Evolutionary conservation across 2,329 filamentous ascomycete genomes (phyloP), one percentile per base, ranked within the genome.

Genomic region (Aulographum hederae): DNA sequence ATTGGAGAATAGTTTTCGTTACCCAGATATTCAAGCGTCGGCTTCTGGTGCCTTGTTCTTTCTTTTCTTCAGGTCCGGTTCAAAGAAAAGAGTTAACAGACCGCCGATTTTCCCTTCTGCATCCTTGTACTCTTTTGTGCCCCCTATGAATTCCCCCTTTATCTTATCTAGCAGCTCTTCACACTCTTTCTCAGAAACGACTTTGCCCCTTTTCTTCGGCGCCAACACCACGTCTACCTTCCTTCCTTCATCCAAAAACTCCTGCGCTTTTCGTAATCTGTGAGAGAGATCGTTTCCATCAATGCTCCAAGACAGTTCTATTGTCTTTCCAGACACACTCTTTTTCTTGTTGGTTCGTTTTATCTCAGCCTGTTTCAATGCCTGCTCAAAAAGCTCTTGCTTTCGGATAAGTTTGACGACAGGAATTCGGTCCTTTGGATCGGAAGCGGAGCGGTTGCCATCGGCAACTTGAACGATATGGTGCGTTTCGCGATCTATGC

Each of bases 381-480:
- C 21, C n/a, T 8, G 8, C 8, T 25, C 21, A n/a, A 8, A n/a
- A 8, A 25, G 21, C n/a, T 25, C 21, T 25, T 25, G 21, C 8
- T 25, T 8, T n/a, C 8, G n/a, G 21, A 25, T n/a, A 8, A 25
- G 8, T n/a, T 25, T 25, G 8, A n/a, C 21, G 8, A 25, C 21
- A 8, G 21, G 21, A n/a, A 25, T 25, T 8, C 21, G 21, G n/a
- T n/a, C n/a, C n/a, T n/a, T n/a, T n/a, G n/a, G n/a, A n/a, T n/a
- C n/a, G n/a, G 21, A n/a, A 8, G 21, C 21, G 21, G 8, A 8
- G 21, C 8, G 21, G n/a, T 25, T 25, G n/a, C 21, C 21, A 25
- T 8, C 21, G 8, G 8, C 57, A 56, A 25, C 8, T n/a, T 25
- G 21, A 8, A 25, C n/a, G 8, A 25, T 8, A 8, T 8, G 8